Percentiles rank a stretch among this genome's conserved stretches.
Conservation (phyloP, 2,329 filamentous ascomycete genomes). For the Nigrospora sphaerica region DNA sequence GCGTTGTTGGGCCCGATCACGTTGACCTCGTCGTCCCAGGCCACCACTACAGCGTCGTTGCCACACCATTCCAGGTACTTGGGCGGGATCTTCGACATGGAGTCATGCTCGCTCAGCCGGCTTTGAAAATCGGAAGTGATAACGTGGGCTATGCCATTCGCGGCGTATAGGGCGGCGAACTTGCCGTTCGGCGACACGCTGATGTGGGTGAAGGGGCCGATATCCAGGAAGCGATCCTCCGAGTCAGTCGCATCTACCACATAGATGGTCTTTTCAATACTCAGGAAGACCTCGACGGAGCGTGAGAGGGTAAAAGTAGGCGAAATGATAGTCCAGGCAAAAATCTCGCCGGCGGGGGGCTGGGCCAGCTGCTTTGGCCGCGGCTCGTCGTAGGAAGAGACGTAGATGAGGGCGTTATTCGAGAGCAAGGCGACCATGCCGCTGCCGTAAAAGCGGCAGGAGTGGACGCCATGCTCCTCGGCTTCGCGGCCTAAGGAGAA, state of each 20-base stretch:
- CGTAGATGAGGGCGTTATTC: conserved; percentile 80
- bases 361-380: conserved; percentile 75
- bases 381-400: conserved; percentile 87
- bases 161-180: conserved; percentile 81
- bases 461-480: conserved; percentile 78
- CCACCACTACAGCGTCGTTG: conserved; percentile 84
- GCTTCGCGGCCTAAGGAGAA: conserved; percentile 87
- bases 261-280: conserved; percentile 76
- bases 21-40: conserved; percentile 97
- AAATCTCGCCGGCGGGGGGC: conserved; percentile 69
- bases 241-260: conserved; percentile 83
- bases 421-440: conserved; percentile 90
- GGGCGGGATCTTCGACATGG: conserved; percentile 75
- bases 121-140: conserved; percentile 94
- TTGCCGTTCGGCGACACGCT: conserved; percentile 86
- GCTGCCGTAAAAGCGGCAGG: conserved; percentile 85
- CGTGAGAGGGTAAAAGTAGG: conserved; percentile 84
- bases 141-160: conserved; percentile 80
- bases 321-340: conserved; percentile 84
- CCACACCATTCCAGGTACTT: conserved; percentile 94
- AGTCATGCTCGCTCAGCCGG: conserved; percentile 85
- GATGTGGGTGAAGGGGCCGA: conserved; percentile 87
- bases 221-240: conserved; percentile 84
- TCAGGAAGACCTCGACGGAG: conserved; percentile 86
- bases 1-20: conserved; percentile 80